phyloP scores from a whole-genome alignment of 257 asterid species.

The Forsythia viridissima region DNA sequence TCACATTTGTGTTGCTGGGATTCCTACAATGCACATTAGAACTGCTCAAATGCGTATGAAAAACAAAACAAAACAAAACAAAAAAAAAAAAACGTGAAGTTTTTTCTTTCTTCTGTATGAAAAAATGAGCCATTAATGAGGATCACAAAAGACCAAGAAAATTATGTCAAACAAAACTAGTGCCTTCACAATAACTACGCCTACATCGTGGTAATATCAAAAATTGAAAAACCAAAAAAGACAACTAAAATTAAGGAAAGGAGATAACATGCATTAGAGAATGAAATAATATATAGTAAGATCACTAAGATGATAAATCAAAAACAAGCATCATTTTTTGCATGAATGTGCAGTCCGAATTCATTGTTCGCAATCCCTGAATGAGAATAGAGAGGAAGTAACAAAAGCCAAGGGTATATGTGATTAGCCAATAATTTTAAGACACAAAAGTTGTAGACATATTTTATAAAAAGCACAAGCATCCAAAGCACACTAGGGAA shows the following conservation, averaged over 20 bases:
- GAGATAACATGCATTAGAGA: not conserved
- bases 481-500: not conserved
- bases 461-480: not conserved
- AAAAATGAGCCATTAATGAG: slow-evolving; percentile 13
- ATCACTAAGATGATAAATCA: not conserved
- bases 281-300: not conserved
- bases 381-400: not conserved
- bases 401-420: not conserved
- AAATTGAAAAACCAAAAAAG: not conserved
- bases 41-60: slow-evolving; percentile 2
- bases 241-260: not conserved
- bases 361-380: not conserved
- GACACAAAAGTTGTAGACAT: not conserved
- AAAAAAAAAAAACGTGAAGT: not conserved
- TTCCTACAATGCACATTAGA: slow-evolving; percentile 54
- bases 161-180: not conserved
- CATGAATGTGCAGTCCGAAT: not conserved
- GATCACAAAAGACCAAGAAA: slow-evolving; percentile 5
- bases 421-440: not conserved
- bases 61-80: not conserved
- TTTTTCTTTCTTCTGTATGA: slow-evolving; percentile 6
- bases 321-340: not conserved
- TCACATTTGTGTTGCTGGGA: slow-evolving; percentile 91
- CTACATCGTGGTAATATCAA: not conserved
- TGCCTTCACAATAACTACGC: slow-evolving; percentile 1